Evolutionary conservation across 257 asterid species (phyloP).

Genomic region (Solanum ossicruentum): DNA sequence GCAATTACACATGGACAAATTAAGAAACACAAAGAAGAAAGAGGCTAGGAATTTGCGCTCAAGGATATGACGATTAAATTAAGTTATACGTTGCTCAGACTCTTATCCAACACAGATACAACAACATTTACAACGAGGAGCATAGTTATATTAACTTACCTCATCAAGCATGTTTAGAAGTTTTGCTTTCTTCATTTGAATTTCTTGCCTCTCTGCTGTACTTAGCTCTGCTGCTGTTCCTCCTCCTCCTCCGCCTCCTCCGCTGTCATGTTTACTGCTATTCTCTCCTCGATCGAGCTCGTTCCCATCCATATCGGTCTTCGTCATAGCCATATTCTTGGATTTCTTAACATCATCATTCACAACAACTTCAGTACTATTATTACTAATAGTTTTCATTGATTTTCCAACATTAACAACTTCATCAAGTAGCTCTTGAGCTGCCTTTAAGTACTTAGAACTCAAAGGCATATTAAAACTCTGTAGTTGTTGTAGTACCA

Average conservation of each 20-base stretch:
- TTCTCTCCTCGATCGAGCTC: slow-evolving; percentile 9
- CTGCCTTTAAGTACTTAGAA: slow-evolving; percentile 73
- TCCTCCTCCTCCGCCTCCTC: slow-evolving; percentile 9
- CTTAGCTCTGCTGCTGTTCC: slow-evolving; percentile 43
- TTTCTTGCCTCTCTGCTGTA: slow-evolving; percentile 82
- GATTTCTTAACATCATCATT: not conserved
- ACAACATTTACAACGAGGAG: not conserved
- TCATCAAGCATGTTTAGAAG: slow-evolving; percentile 98
- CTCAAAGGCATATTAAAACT: slow-evolving; percentile 25
- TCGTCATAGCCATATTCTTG: slow-evolving; percentile 5
- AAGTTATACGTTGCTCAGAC: not conserved
- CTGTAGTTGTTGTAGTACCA: slow-evolving; percentile 11
- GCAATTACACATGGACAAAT: not conserved
- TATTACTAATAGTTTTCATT: slow-evolving; percentile 15
- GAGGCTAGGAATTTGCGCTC: no score
- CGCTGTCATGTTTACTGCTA: slow-evolving; percentile 1
- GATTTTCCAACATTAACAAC: slow-evolving; percentile 80
- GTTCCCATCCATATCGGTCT: slow-evolving; percentile 11
- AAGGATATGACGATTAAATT: no score
- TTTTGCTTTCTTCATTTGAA: slow-evolving; percentile 93
- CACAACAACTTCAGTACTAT: slow-evolving; percentile 9
- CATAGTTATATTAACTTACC: slow-evolving; percentile 25
- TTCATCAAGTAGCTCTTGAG: slow-evolving; percentile 92
- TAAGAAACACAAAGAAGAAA: not conserved
- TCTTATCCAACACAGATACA: not conserved